These are phyloP conservation scores for sorghum (Sorghum bicolor) DNA, from an alignment of 176 grass and related monocot species.

Conservation along the genomic window DNA sequence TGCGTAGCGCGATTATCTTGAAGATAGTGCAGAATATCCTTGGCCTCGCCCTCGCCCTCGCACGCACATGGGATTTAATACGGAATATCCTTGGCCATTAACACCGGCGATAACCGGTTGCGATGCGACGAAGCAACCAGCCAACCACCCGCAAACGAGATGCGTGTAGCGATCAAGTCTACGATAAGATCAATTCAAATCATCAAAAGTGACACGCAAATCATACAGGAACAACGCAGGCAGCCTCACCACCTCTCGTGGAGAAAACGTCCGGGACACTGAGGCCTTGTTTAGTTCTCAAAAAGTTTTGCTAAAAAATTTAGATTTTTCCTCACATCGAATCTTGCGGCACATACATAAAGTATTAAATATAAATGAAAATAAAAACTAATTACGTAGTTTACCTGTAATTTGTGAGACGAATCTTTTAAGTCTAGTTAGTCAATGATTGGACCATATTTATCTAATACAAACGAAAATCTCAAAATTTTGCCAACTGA, in stretches of 20 bases:
- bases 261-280: not conserved
- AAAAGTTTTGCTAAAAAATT: too few relatives aligned
- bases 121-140: not conserved
- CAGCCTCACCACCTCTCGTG: not conserved
- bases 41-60: not conserved
- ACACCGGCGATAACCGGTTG: not conserved
- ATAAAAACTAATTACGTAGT: too few relatives aligned
- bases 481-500: too few relatives aligned
- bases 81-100: not conserved
- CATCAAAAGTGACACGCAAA: not conserved
- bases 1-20: not conserved
- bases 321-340: too few relatives aligned
- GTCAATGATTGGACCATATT: too few relatives aligned
- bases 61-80: not conserved
- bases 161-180: not conserved
- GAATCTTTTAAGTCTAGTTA: too few relatives aligned
- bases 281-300: too few relatives aligned
- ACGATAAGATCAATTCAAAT: not conserved
- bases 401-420: too few relatives aligned
- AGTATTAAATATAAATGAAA: too few relatives aligned
- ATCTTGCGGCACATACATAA: too few relatives aligned
- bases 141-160: not conserved
- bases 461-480: too few relatives aligned
- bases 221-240: not conserved
- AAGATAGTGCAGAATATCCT: not conserved